Evolutionary conservation across 202 grass and related monocot species (phyloP).

Genomic region (Setaria viridis): DNA sequence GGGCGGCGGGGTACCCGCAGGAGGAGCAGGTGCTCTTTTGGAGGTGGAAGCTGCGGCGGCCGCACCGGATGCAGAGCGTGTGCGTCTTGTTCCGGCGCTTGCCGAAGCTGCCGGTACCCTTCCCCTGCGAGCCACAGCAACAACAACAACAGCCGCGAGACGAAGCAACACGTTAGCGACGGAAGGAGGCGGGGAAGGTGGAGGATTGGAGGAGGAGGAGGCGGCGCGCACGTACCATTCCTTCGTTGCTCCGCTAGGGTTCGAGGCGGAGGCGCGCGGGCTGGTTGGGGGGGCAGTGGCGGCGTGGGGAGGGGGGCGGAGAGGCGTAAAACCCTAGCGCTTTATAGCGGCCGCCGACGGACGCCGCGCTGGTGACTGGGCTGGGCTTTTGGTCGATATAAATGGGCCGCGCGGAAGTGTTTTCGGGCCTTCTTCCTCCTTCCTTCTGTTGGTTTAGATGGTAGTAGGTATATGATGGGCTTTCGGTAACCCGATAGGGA

Average conservation of each 20-base stretch:
- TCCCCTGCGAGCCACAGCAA: constrained; percentile 34
- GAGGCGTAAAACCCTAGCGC: neutral
- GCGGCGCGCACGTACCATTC: constrained; percentile 41
- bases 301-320: neutral
- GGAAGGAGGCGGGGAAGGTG: neutral
- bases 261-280: neutral
- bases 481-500: too few species aligned
- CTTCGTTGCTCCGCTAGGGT: constrained; percentile 22
- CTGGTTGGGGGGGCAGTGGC: neutral
- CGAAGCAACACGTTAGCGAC: neutral
- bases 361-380: neutral
- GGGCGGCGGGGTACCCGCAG: constrained; percentile 71
- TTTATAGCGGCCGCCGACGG: neutral
- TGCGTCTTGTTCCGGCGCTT: constrained; percentile 86
- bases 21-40: constrained; percentile 82
- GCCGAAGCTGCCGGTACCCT: constrained; percentile 74
- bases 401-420: neutral
- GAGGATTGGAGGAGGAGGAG: neutral
- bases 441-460: too few species aligned
- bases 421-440: too few species aligned
- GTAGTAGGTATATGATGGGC: too few species aligned
- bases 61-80: constrained; percentile 78
- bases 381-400: neutral
- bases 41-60: constrained; percentile 78
- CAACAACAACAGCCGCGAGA: neutral